Base-by-base conservation (phyloP, 768 basidiomycete species). In the Boletellus sp. region DNA sequence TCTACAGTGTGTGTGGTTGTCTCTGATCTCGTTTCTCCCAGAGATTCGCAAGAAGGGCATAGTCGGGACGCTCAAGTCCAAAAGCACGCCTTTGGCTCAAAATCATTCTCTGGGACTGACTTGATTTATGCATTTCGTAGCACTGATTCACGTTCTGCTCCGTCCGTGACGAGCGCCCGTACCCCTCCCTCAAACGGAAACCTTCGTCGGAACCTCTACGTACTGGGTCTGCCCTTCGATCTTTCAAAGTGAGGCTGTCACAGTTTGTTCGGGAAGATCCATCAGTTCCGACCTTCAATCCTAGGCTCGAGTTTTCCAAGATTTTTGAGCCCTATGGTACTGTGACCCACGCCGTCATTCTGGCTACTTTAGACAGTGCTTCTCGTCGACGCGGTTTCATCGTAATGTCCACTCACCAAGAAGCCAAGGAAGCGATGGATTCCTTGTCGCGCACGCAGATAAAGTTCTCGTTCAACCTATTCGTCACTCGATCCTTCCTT, bases 371-470 rank as follows among this genome's bases (percentile, higher is more conserved):
- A 34, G 89, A 91, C 59, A 88, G 86, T 57, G 83, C 87, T 36
- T 90, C 89, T 33, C 81, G 89, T 45, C 80, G 89, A 42, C 85
- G 89, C 34, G 89, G 89, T 2, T 91, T 91, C 62, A 73, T 91
- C 26, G 89, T 91, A 20, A 90, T 91, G 87, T 80, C 80, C 16
- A 72, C 71, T 20, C 81, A 90, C 55, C 78, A 79, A 40, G 85
- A 90, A 63, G 89, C 90, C 3, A 83, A 74, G 59, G 59, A 63
- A 24, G 89, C 85, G 0, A 87, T 91, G 81, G 70, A 75, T 16
- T 71, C 73, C 7, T 63, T 90, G 36, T 85, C 85, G 22, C 80
- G 86, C 37, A 82, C 79, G 19, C 81, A 84, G 57, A 74, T 88
- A 54, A 85, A 84, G 87, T 87, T 57, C 48, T 74, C 55, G 9